phyloP scores from a whole-genome alignment of 1,139 yeast genomes.

The Arxiozyma heterogenica region DNA sequence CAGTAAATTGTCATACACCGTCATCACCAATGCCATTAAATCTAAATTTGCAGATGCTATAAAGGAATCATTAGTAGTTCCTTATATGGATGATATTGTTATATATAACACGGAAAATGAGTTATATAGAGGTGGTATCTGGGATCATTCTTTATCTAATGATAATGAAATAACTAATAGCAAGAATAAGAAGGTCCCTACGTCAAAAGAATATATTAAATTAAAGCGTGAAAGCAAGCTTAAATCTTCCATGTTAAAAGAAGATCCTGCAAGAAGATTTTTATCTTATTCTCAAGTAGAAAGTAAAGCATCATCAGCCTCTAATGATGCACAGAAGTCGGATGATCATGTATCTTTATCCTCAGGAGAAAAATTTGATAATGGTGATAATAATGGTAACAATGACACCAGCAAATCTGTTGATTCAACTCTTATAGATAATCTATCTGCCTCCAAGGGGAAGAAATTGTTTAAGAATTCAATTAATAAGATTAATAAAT shows the following conservation, averaged over 20 bases:
- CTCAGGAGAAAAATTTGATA: not conserved
- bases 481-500: slow-evolving; percentile 54
- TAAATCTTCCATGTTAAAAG: not conserved
- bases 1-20: slow-evolving; percentile 64
- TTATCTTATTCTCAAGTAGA: not conserved
- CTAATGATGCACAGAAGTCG: not conserved
- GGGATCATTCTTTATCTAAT: slow-evolving; percentile 39
- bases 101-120: slow-evolving; percentile 59
- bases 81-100: slow-evolving; percentile 80
- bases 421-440: slow-evolving; percentile 15
- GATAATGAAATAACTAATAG: not conserved
- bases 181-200: not conserved
- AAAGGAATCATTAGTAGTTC: slow-evolving; percentile 69
- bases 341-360: not conserved
- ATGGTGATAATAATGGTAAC: slow-evolving; percentile 5
- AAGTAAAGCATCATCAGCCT: not conserved
- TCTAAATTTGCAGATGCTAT: slow-evolving; percentile 72
- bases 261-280: not conserved
- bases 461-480: slow-evolving; percentile 37
- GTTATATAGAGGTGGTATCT: slow-evolving; percentile 82
- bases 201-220: not conserved
- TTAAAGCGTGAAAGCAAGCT: not conserved
- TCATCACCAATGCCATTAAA: slow-evolving; percentile 73
- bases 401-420: slow-evolving; percentile 16
- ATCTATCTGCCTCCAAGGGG: slow-evolving; percentile 13